Base-by-base conservation (phyloP, 2,329 filamentous ascomycete genomes). In the Aaosphaeria arxii region DNA sequence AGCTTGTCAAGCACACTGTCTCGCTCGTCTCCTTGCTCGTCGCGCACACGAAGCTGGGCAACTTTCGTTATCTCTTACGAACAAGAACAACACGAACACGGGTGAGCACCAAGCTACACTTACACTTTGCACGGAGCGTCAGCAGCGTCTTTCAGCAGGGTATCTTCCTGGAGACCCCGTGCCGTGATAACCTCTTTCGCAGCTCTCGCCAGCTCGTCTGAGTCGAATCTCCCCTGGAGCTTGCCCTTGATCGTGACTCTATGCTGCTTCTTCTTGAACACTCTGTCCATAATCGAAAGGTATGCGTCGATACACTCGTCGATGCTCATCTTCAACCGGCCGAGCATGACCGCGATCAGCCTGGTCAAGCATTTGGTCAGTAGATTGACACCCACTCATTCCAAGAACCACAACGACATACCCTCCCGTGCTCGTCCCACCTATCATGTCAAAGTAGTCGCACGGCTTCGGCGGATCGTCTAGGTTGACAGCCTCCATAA, bases 401-500 rank as follows among this genome's bases (percentile, higher is more conserved):
- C 41, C 7, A 17, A 9, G 39, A 7, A 40, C 7, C 39, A n/a
- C n/a, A n/a, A n/a, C n/a, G n/a, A 40, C 39, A 9, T 17, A 40
- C 55, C 54, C 55, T 17, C 55, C 52, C 7, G 55, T 59, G 47
- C 44, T 52, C 5, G 55, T 59, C 5, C 55, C 57, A 5, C 55
- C 49, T 29, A 59, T 59, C 41, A 58, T 51, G 45, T 59, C 56
- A 36, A 58, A 58, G 43, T 52, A 54, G 5, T 60, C 53, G 45
- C 55, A 59, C 9, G 56, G 56, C 41, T 54, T 53, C 17, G 49
- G 45, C 17, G 43, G 30, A 11, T 44, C 30, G 7, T 49, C 43
- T 33, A 49, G 46, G 40, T 58, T 44, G 13, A 59, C 46, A 7
- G 38, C 40, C 5, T 55, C 44, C 48, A 59, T 59, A 9, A 58